Conservation (phyloP, 2,329 filamentous ascomycete genomes). For the Fusarium sacchari region DNA sequence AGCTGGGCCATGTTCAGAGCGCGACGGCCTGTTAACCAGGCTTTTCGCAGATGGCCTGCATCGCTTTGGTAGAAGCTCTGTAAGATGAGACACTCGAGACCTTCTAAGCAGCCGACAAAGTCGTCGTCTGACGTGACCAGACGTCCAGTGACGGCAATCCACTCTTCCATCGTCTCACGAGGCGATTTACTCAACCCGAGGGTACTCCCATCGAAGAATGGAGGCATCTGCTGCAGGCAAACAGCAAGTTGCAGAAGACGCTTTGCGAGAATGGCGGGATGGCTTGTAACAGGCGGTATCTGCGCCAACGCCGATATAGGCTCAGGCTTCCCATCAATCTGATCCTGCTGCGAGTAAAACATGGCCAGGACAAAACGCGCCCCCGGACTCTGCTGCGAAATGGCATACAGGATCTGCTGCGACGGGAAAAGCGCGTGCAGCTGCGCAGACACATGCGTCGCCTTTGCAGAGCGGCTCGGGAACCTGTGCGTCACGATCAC, state of each 20-base stretch:
- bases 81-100: conserved; percentile 62
- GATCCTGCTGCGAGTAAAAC: conserved; percentile 44
- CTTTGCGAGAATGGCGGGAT: conserved; percentile 60
- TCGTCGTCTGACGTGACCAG: conserved; percentile 63
- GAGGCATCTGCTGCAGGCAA: conserved; percentile 58
- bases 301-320: conserved; percentile 40
- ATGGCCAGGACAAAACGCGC: conserved; percentile 42
- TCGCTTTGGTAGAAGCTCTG: conserved; percentile 62
- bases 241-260: conserved; percentile 58
- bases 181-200: conserved; percentile 38
- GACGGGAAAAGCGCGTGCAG: conserved; percentile 39
- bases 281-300: conserved; percentile 53
- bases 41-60: conserved; percentile 62
- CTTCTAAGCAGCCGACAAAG: conserved; percentile 61
- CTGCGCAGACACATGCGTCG: conserved; percentile 23
- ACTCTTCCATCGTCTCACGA: conserved; percentile 40
- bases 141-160: conserved; percentile 47
- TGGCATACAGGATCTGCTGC: conserved; percentile 32
- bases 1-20: conserved; percentile 62
- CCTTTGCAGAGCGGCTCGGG: conserved; percentile 15
- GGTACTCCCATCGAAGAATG: conserved; percentile 40
- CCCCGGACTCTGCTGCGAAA: conserved; percentile 39
- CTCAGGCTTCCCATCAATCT: conserved; percentile 48
- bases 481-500: conserved; percentile 2
- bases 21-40: conserved; percentile 63